Percentiles rank a stretch among this genome's conserved stretches.
These are phyloP conservation scores for Komagataella pseudopastoris DNA, from an alignment of 805 yeast genomes.

Conservation along the genomic window DNA sequence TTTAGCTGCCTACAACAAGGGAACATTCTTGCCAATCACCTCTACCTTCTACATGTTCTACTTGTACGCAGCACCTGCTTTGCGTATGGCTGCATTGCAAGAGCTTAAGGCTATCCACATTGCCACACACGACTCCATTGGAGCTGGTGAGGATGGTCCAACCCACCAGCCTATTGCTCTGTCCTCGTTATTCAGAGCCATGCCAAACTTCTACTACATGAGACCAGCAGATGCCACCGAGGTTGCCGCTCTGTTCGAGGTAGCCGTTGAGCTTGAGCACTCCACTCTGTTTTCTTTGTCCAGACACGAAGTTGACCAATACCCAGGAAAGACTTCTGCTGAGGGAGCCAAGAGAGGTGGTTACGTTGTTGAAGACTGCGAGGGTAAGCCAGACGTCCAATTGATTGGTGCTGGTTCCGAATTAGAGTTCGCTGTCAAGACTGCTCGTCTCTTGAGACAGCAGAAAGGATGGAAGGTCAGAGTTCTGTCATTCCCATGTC, in stretches of 20 bases:
- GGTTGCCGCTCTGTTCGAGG: constrained; percentile 31
- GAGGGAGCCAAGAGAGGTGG: constrained; percentile 15
- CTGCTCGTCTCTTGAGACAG: constrained; percentile 11
- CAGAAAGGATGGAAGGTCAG: constrained; percentile 12
- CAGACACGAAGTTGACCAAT: constrained; percentile 15
- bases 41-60: constrained; percentile 22
- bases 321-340: constrained; percentile 10
- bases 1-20: constrained; percentile 17
- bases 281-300: constrained; percentile 16
- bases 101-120: constrained; percentile 33
- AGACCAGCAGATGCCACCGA: constrained; percentile 43
- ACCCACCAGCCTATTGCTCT: constrained; percentile 45
- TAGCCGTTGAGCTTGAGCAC: constrained; percentile 9
- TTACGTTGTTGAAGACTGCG: constrained; percentile 12
- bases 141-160: constrained; percentile 46
- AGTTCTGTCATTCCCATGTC: constrained; percentile 19
- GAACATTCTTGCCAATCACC: constrained; percentile 20
- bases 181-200: constrained; percentile 34
- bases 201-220: constrained; percentile 34
- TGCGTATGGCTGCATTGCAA: constrained; percentile 33
- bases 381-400: constrained; percentile 9
- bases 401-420: constrained; percentile 18
- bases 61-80: constrained; percentile 36
- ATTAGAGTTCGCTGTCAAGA: constrained; percentile 15
- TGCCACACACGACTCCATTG: constrained; percentile 45